A percentile compares a stretch with the other conserved stretches of the same genome.
These are phyloP conservation scores for Zalaria sp. DNA, from an alignment of 2,329 filamentous ascomycete genomes.

Conservation along the genomic window DNA sequence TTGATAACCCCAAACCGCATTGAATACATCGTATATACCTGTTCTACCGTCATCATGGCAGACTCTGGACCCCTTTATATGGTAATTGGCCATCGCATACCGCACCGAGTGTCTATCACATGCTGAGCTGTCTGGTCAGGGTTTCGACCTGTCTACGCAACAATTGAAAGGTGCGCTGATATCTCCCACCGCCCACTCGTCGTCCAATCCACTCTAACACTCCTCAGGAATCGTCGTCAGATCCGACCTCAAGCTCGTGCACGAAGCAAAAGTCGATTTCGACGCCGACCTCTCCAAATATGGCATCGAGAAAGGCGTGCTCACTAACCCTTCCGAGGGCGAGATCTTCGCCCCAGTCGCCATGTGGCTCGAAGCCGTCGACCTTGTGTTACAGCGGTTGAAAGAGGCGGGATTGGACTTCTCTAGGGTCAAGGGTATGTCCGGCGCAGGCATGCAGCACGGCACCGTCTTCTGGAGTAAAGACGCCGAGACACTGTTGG, in stretches of 20 bases:
- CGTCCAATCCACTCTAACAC: no score
- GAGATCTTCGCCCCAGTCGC: conserved; percentile 89
- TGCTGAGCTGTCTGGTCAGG: conserved; percentile 21
- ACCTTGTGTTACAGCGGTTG: conserved; percentile 66
- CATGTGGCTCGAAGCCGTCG: conserved; percentile 87
- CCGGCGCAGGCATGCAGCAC: conserved; percentile 92
- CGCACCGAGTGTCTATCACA: not conserved
- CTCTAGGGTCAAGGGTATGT: conserved; percentile 61
- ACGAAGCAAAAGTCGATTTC: conserved; percentile 88
- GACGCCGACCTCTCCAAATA: conserved; percentile 62
- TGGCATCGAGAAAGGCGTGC: conserved; percentile 75
- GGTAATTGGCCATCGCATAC: not conserved
- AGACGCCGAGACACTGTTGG: conserved; percentile 52
- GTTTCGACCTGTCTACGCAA: conserved; percentile 93
- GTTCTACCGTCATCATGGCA: not conserved
- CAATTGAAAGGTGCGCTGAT: conserved; percentile 66
- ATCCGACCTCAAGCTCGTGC: conserved; percentile 64
- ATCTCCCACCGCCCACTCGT: no score
- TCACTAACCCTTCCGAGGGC: conserved; percentile 64
- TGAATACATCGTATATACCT: no score
- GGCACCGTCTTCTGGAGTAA: conserved; percentile 88
- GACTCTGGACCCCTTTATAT: conserved; percentile 4
- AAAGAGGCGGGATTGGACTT: conserved; percentile 58
- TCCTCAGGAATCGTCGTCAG: conserved; percentile 63
- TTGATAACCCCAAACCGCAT: no score